A percentile compares a stretch with the other conserved stretches of the same genome.
Conservation (phyloP, 345 rosid genomes). For the Odontarrhena argentea region DNA sequence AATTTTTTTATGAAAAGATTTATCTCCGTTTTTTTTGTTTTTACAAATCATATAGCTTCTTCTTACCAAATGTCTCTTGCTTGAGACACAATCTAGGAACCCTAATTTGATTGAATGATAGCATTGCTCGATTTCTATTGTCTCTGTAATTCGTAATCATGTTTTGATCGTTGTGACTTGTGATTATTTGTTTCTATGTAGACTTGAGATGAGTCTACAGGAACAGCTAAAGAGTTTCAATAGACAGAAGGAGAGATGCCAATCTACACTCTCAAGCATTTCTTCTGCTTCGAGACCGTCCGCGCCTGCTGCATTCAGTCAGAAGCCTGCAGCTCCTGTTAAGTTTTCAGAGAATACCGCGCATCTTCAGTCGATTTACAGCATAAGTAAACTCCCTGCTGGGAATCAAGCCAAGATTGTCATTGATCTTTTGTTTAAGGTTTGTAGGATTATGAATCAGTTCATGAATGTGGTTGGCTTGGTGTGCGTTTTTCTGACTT, state of each 20-base stretch:
- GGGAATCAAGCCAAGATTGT: slow-evolving; percentile 94
- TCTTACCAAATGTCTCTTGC: no score
- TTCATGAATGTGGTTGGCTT: not conserved
- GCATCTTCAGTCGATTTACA: slow-evolving; percentile 60
- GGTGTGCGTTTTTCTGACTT: not conserved
- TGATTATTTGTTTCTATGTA: not conserved
- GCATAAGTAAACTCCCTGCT: slow-evolving; percentile 69
- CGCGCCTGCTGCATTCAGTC: slow-evolving; percentile 41
- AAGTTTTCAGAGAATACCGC: slow-evolving; percentile 78
- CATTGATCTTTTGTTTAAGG: slow-evolving; percentile 64
- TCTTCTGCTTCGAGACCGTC: slow-evolving; percentile 45
- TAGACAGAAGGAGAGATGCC: slow-evolving; percentile 77
- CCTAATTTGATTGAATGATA: not conserved
- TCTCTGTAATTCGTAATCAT: not conserved
- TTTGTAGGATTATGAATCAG: slow-evolving; percentile 11
- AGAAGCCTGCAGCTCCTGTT: slow-evolving; percentile 52
- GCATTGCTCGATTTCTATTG: not conserved
- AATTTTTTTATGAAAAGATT: no score
- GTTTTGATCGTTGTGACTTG: not conserved
- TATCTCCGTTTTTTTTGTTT: no score
- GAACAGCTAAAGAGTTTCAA: slow-evolving; percentile 66
- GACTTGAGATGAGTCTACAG: slow-evolving; percentile 60
- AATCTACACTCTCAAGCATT: slow-evolving; percentile 61
- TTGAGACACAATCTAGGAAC: no score
- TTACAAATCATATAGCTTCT: no score